Evolutionary conservation across 331 rosid genomes (phyloP), one percentile per base, ranked within the genome.

Genomic region (Malus hybrid): DNA sequence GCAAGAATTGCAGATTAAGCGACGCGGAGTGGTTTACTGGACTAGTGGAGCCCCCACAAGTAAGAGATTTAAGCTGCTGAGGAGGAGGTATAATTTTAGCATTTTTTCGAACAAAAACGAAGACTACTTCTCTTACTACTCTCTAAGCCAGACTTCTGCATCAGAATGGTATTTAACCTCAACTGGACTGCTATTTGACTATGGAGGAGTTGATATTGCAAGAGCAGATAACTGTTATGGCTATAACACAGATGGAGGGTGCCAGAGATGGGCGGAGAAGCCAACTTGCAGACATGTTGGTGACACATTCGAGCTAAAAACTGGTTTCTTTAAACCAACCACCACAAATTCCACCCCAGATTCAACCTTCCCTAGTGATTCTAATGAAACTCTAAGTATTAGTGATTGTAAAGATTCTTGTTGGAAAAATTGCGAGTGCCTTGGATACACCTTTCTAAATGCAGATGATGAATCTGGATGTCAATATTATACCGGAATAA

Each of bases 341-440:
- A 62, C 52, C 52, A 0, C 20, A 7, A 29, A 32, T 30, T 24
- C 24, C 24, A 24, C 24, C 24, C 24, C 24, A 24, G 24, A 24
- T 24, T 2, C 42, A 46, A 46, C 52, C 6, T 63, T 58, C 63
- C 6, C 5, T 2, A 58, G 10, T 66, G 71, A 71, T 7, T 71
- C 66, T 6, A 48, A 50, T 24, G 24, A 24, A 6, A 50, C 29
- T 50, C 62, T 50, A 12, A 33, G 44, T 15, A 16, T 48, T 18
- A 50, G 73, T 50, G 73, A 70, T 18, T 70, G 73, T 5, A 28
- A 10, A 20, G 13, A 53, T 70, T 48, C 44, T 70, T 70, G 73
- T 70, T 50, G 73, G 73, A 16, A 70, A n/a, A 9, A 48, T 18
- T 70, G 73, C 19, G 73, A 56, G 2, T 46, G 52, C 52, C 16